phyloP scores from a whole-genome alignment of 495 filamentous ascomycete genomes.

The Hyaloscypha hepaticicola region DNA sequence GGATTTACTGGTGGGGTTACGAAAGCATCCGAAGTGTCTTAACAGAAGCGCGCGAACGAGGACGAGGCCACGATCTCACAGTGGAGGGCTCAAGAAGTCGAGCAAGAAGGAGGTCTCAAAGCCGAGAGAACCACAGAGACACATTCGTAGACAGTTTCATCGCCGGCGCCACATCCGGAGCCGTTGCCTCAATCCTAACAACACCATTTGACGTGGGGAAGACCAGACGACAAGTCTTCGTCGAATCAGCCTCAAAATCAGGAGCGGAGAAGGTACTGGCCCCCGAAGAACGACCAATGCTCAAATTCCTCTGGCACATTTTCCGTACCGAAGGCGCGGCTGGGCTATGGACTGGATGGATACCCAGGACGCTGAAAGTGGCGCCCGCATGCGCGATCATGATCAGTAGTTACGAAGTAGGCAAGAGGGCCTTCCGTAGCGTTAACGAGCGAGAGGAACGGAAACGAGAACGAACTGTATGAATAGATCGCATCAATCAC shows the following conservation, averaged over 20 bases:
- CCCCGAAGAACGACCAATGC: conserved; percentile 73
- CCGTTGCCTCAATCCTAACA: conserved; percentile 83
- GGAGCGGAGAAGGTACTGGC: conserved; percentile 36
- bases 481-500: conserved; percentile 12
- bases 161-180: conserved; percentile 78
- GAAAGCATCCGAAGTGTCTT: conserved; percentile 71
- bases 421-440: conserved; percentile 80
- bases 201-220: conserved; percentile 98
- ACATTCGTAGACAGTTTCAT: conserved; percentile 88
- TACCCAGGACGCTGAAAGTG: conserved; percentile 87
- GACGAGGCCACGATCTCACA: conserved; percentile 33
- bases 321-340: conserved; percentile 76
- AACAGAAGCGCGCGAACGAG: conserved; percentile 58
- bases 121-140: conserved; percentile 56
- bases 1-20: conserved; percentile 97
- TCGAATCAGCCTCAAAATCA: conserved; percentile 42
- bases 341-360: conserved; percentile 88
- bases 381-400: conserved; percentile 98
- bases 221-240: conserved; percentile 83
- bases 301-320: conserved; percentile 80
- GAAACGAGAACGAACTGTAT: conserved; percentile 25
- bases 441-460: conserved; percentile 65
- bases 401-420: conserved; percentile 96
- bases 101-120: conserved; percentile 48
- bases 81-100: conserved; percentile 35